Percentiles rank a stretch among this genome's conserved stretches.
Evolutionary conservation across 2,329 filamentous ascomycete species (phyloP).

Genomic region (Erysiphe pisi): DNA sequence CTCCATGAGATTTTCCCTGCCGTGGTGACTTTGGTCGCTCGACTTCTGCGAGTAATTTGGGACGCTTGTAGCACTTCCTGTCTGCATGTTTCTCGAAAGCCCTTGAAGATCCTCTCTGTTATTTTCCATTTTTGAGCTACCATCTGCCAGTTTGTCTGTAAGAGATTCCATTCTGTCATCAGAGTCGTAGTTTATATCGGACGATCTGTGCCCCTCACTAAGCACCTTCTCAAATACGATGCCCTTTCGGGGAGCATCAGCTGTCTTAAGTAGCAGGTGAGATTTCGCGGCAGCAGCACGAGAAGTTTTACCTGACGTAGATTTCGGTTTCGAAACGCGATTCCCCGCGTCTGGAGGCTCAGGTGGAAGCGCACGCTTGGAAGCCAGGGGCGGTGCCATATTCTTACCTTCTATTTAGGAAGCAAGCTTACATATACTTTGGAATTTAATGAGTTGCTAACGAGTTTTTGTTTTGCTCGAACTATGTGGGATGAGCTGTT

Average conservation of each 20-base stretch:
- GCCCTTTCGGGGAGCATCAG: not conserved
- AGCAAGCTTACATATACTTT: too few species aligned
- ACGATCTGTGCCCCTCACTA: slow-evolving; percentile 8
- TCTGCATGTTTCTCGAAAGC: not conserved
- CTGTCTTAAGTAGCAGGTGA: slow-evolving; percentile 21
- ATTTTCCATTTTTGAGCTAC: not conserved
- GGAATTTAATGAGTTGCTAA: too few species aligned
- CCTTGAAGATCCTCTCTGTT: not conserved
- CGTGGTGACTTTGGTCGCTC: not conserved
- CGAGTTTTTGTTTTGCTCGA: too few species aligned
- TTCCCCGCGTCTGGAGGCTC: not conserved
- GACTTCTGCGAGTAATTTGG: not conserved
- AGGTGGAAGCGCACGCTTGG: too few species aligned
- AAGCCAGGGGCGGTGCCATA: too few species aligned
- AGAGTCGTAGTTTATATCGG: not conserved
- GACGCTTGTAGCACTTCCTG: not conserved
- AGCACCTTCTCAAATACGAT: not conserved
- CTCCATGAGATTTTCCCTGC: slow-evolving; percentile 11
- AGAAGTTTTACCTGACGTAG: slow-evolving; percentile 5
- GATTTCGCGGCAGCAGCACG: not conserved
- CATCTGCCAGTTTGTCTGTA: not conserved
- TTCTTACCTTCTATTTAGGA: too few species aligned
- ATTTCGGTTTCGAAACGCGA: slow-evolving; percentile 27
- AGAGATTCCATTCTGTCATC: not conserved
- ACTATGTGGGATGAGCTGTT: too few species aligned